Conservation (phyloP, 2,329 filamentous ascomycete species). For the Aspergillus sp. region DNA sequence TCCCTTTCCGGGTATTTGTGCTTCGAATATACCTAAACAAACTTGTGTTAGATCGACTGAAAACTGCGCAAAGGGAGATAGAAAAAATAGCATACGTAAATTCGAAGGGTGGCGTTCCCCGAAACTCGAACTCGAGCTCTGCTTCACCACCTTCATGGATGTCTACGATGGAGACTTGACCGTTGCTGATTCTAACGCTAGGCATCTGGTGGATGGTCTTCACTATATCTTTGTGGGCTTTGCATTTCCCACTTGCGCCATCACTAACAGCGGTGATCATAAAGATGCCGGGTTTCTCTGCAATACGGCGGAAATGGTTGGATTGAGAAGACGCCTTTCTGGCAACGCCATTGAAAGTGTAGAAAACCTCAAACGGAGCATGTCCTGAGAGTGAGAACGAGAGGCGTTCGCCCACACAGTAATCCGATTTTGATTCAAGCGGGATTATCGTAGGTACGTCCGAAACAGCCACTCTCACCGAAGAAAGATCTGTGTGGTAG, state of each 20-base stretch:
- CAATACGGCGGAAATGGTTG: conserved; percentile 88
- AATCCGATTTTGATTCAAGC: conserved; percentile 79
- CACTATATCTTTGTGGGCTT: conserved; percentile 71
- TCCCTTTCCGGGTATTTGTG: conserved; percentile 76
- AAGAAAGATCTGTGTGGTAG: conserved; percentile 67
- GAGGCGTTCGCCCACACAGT: conserved; percentile 93
- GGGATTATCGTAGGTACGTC: conserved; percentile 90
- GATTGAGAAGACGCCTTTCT: conserved; percentile 71
- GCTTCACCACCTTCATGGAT: conserved; percentile 97
- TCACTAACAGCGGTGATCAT: conserved; percentile 84
- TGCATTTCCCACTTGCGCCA: conserved; percentile 78
- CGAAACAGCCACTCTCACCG: conserved; percentile 87
- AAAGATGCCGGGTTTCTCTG: conserved; percentile 86
- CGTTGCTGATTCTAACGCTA: conserved; percentile 84
- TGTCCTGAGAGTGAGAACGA: conserved; percentile 88
- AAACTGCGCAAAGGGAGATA: background rate
- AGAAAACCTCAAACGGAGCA: conserved; percentile 88
- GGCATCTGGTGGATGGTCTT: conserved; percentile 91
- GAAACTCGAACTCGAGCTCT: conserved; percentile 92
- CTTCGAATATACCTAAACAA: conserved; percentile 71
- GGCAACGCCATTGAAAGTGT: conserved; percentile 77
- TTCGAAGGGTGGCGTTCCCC: conserved; percentile 92
- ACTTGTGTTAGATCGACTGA: conserved; percentile 13
- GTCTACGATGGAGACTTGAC: conserved; percentile 76
- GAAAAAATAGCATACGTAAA: conserved; percentile 63